Evolutionary conservation across 2,329 filamentous ascomycete species (phyloP), one percentile per base, ranked within the genome.

Genomic region (Chaetomium sp.): DNA sequence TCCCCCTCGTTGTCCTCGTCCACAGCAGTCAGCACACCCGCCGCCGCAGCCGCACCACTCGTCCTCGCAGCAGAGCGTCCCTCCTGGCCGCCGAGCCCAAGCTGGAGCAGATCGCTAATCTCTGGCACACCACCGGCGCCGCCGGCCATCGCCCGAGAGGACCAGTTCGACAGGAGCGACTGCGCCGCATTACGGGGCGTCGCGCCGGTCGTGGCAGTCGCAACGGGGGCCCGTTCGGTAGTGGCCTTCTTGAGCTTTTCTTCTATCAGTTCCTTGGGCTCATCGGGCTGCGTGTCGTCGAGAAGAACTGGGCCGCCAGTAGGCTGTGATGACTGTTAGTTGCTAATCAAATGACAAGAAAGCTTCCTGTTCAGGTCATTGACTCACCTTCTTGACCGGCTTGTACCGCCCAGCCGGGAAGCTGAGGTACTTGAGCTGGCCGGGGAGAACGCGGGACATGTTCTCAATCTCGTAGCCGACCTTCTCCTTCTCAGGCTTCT

Each of bases 401-500:
- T 88, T 89, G 74, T 96, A 99, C 64, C 95, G 86, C 46, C 89
- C 88, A 61, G 89, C 82, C 49, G 89, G 84, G 79, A 99, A 96
- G 71, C 85, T 95, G 68, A 99, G 89, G 71, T 92, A 96, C 77
- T 95, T 96, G 67, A 97, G 82, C 75, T 99, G 94, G 47, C 84
- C 83, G 1, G 91, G 94, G 48, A 99, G 82, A 38, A 99, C 91
- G 65, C 94, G 84, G 53, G 88, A 95, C 90, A 99, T 95, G 77
- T 99, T 99, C 69, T 94, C 89, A 59, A 99, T 81, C 61, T 96
- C 91, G 70, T 94, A 96, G 64, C 94, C 94, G 57, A 95, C 82
- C 81, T 96, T 97, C 76, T 99, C 94, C 77, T 94, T 95, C 73
- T 96, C 91, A 0, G 78, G 76, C 79, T 94, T 95, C 81, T 95